Conservation (phyloP, 2,329 filamentous ascomycete genomes). For the Coniochaeta prunicola region DNA sequence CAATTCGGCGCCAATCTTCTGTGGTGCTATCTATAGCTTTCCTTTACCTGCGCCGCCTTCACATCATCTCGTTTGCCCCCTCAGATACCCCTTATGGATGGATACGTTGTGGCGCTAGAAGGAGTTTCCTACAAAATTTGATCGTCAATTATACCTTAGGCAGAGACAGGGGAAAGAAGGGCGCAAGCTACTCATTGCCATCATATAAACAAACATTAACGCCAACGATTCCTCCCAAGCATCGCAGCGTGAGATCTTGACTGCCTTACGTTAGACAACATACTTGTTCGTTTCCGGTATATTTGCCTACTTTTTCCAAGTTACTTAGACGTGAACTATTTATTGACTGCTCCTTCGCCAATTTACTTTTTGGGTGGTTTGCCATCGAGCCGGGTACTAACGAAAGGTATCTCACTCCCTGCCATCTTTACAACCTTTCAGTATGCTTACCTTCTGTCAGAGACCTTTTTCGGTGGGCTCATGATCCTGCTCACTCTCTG, state of each 20-base stretch:
- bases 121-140: background rate
- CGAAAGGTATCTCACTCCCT: no score
- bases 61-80: background rate
- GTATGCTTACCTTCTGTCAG: no score
- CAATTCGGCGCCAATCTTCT: background rate
- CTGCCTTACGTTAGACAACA: no score
- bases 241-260: background rate
- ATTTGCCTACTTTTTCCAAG: no score
- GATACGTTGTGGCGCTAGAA: background rate
- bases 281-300: no score
- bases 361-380: no score
- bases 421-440: no score
- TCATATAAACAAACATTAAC: background rate
- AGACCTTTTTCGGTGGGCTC: no score
- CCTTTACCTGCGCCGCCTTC: background rate
- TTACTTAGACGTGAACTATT: no score
- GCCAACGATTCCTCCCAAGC: background rate
- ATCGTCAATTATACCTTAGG: background rate
- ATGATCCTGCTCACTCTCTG: no score
- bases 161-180: background rate
- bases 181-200: background rate
- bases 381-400: no score
- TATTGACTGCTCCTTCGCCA: no score
- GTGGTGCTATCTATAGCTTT: background rate
- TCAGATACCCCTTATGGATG: conserved; percentile 1